phyloP scores from a whole-genome alignment of 306 rosid genomes.

The Cercis canadensis region DNA sequence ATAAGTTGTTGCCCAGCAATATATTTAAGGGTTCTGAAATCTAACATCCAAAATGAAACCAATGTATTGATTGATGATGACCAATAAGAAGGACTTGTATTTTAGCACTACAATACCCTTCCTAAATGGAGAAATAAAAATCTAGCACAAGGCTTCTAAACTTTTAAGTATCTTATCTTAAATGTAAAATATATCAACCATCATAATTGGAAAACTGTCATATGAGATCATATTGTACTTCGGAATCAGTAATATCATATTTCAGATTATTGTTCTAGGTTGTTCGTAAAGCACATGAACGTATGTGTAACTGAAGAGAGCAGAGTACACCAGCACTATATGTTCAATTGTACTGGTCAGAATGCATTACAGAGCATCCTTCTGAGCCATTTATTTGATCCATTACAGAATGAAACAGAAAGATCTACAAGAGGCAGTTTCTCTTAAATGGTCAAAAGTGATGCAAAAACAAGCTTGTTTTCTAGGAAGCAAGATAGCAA shows the following conservation, averaged over 20 bases:
- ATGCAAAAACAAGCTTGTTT: slow-evolving; percentile 16
- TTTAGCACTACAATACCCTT: not conserved
- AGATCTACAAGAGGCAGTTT: not conserved
- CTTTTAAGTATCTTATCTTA: slow-evolving; percentile 5
- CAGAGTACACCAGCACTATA: slow-evolving; percentile 5
- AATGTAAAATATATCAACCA: not conserved
- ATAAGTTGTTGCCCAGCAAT: not conserved
- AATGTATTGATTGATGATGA: not conserved
- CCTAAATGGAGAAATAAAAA: slow-evolving; percentile 14
- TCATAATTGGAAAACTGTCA: not conserved
- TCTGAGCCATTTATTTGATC: not conserved
- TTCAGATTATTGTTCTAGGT: not conserved
- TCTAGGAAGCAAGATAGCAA: slow-evolving; percentile 3
- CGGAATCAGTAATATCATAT: slow-evolving; percentile 12
- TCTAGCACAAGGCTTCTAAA: not conserved
- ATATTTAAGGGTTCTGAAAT: not conserved
- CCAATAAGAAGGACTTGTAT: not conserved
- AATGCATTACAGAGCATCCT: not conserved
- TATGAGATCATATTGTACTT: not conserved
- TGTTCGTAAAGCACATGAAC: slow-evolving; percentile 8
- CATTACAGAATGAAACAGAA: not conserved
- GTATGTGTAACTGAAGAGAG: not conserved
- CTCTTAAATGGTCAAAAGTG: slow-evolving; percentile 11
- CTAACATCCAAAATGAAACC: slow-evolving; percentile 6
- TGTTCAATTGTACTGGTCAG: not conserved